A percentile compares a stretch with the other conserved stretches of the same genome.
These are phyloP conservation scores for Alternaria sp. DNA, from an alignment of 2,329 filamentous ascomycete genomes.

Conservation along the genomic window DNA sequence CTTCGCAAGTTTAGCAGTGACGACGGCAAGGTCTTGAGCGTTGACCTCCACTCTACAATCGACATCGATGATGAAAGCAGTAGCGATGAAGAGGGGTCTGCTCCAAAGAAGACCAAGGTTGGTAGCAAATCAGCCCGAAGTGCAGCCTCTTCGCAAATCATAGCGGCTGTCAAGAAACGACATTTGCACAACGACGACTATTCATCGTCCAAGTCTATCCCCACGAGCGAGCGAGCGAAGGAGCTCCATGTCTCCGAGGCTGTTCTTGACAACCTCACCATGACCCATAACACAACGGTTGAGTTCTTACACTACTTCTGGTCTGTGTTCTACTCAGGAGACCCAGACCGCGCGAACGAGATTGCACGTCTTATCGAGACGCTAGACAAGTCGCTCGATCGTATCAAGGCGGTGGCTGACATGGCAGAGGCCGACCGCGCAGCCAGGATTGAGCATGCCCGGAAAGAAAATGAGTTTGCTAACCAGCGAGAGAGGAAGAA, in stretches of 20 bases:
- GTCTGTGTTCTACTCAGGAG: conserved; percentile 88
- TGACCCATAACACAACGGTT: conserved; percentile 90
- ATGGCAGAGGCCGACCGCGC: conserved; percentile 80
- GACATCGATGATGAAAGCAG: conserved; percentile 73
- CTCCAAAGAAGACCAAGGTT: conserved; percentile 66
- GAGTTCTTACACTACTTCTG: conserved; percentile 99
- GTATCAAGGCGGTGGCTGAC: conserved; percentile 81
- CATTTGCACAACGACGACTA: conserved; percentile 64
- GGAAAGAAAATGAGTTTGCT: conserved; percentile 74
- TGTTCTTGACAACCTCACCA: conserved; percentile 69
- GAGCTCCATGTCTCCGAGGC: conserved; percentile 49
- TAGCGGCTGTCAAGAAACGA: conserved; percentile 70
- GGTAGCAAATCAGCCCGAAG: conserved; percentile 74
- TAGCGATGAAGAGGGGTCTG: conserved; percentile 67
- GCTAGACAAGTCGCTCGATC: conserved; percentile 76
- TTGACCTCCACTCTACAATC: conserved; percentile 69
- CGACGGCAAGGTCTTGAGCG: conserved; percentile 45
- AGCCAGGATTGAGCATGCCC: conserved; percentile 71
- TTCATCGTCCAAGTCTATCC: conserved; percentile 31
- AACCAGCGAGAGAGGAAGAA: conserved; percentile 79
- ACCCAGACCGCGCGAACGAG: conserved; percentile 81
- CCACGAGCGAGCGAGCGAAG: conserved; percentile 41
- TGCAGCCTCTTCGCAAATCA: conserved; percentile 71
- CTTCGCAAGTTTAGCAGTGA: conserved; percentile 59
- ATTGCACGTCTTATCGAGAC: conserved; percentile 84